Evolutionary conservation across 2,329 filamentous ascomycete species (phyloP), one percentile per base, ranked within the genome.

Genomic region (Lasiodiplodia gonubiensis): DNA sequence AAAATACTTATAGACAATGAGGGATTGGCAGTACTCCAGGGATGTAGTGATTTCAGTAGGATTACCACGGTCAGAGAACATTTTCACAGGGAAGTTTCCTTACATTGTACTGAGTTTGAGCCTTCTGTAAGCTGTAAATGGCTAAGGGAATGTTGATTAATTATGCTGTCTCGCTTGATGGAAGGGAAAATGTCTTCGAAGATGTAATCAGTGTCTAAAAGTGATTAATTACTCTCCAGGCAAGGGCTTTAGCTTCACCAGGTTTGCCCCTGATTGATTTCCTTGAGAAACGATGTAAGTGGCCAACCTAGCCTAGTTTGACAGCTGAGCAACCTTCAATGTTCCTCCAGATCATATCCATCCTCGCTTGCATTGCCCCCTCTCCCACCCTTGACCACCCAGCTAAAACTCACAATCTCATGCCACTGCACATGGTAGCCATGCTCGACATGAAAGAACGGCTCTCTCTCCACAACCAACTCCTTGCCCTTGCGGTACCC

Each of bases 381-480:
- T 2, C 30, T 12, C 10, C 71, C 48, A 10, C 64, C 37, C 61
- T 66, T 68, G 11, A 68, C 68, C 7, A 64, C 63, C 63, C 69
- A 64, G 64, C 49, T 66, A 49, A 70, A 54, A 54, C 66, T 63
- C 57, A 68, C 66, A 68, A 67, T 70, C 55, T 70, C 70, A 60
- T 71, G 70, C 65, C 60, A 70, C 55, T 71, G 66, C 51, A 71
- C 70, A 25, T 66, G 64, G 10, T 68, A 67, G 3, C 70, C 70
- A 39, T 70, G 39, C 59, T 67, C 65, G 12, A 68, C 61, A 23
- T 68, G 61, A 33, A 71, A 69, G 21, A 69, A 68, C 3, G 70
- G 70, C 48, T 69, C 69, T 39, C 69, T 53, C 64, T 70, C 67
- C 6, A 71, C 70, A 3, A 67, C 21, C 18, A 71, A 70, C 21